Evolutionary conservation across 2,329 filamentous ascomycete species (phyloP), one percentile per base, ranked within the genome.

Genomic region (Penicillium griseofulvum): DNA sequence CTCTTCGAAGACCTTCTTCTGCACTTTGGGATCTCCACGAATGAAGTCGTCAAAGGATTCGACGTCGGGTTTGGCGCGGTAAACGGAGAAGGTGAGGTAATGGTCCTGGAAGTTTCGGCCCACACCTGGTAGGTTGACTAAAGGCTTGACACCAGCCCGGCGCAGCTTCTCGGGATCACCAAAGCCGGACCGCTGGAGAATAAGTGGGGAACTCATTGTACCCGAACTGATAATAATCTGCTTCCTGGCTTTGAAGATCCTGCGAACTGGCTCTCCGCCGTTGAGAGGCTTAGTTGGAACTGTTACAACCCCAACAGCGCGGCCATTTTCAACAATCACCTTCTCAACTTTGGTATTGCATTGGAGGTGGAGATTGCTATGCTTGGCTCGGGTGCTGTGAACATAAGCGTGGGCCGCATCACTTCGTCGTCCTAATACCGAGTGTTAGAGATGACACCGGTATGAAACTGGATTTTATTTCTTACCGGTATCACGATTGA

Each of bases 31-130:
- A 34, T 87, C 87, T 38, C 89, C 89, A 46, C 89, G 83, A 9
- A 87, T 81, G 68, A 92, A 92, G 70, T 92, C 89, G 65, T 92
- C 89, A 61, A 93, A 93, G 11, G 84, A 88, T 68, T 93, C 89
- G 0, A 85, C 85, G 5, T 87, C 84, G 6, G 88, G 88, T 76
- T 89, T 90, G 17, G 88, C 88, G 12, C 88, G 82, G 71, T 83
- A 91, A 2, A 83, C 80, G 0, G 87, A 82, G 70, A 90, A 90
- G 2, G 85, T 88, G 37, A 90, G 78, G 69, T 89, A 88, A 68
- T 89, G 87, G 69, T 89, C 87, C 70, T 90, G 87, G 81, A 90
- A 90, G 76, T 90, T 90, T 49, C 87, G 80, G 55, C 87, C 87
- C 22, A 90, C 87, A 61, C 87, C 87, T 0, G 87, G 87, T 19